Conservation (phyloP, 306 rosid genomes). For the Castanea crenata region DNA sequence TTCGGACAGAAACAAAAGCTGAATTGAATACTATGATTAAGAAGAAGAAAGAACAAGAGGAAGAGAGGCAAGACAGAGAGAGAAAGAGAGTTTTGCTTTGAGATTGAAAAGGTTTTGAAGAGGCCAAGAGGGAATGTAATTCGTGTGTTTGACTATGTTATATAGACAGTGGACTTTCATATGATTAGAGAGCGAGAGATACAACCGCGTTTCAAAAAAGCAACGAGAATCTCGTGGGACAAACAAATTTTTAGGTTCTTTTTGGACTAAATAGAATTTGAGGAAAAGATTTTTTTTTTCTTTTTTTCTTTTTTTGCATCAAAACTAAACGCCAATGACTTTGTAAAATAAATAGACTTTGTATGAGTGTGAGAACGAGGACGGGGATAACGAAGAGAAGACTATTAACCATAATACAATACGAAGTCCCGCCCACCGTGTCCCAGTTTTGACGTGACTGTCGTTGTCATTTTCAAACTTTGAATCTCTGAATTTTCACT, state of each 20-base stretch:
- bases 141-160: slow-evolving; percentile 31
- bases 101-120: background rate
- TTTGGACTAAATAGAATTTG: background rate
- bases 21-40: background rate
- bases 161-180: background rate
- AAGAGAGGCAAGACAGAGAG: slow-evolving; percentile 7
- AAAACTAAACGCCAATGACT: slow-evolving; percentile 10
- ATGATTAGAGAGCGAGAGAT: background rate
- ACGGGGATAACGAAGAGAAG: background rate
- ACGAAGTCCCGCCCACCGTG: slow-evolving; percentile 35
- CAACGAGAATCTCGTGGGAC: slow-evolving; percentile 28
- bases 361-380: slow-evolving; percentile 22
- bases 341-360: background rate
- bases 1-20: background rate
- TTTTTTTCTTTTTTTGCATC: background rate
- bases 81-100: background rate
- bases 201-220: background rate
- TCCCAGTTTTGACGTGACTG: slow-evolving; percentile 1
- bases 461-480: background rate
- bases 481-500: too few relatives aligned
- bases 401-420: too few relatives aligned
- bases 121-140: slow-evolving; percentile 13
- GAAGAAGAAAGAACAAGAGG: background rate
- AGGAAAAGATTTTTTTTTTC: background rate
- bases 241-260: background rate